These are phyloP conservation scores for Neurospora sp. DNA, from an alignment of 2,329 filamentous ascomycete genomes.

Conservation along the genomic window DNA sequence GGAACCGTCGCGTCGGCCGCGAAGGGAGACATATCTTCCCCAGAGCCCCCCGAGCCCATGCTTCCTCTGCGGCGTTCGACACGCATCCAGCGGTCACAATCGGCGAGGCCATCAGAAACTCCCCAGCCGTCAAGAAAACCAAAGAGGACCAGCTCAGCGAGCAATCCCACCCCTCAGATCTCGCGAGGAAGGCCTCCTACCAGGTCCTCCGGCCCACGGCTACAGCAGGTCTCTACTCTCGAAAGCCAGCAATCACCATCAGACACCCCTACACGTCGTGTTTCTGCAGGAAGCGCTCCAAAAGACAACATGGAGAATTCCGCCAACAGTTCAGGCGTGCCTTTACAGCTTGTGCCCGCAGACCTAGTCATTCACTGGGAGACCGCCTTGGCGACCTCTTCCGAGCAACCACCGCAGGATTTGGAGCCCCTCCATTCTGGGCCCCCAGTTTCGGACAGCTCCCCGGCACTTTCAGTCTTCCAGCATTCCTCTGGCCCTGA, in stretches of 20 bases:
- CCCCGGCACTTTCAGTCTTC: neutral
- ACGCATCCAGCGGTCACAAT: neutral
- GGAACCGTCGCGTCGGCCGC: neutral
- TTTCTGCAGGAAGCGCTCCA: neutral
- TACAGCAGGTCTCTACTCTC: neutral
- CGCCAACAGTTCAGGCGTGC: neutral
- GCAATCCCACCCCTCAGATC: neutral
- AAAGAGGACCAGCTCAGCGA: neutral
- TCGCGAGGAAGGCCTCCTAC: neutral
- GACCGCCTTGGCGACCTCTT: neutral
- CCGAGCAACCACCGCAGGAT: neutral
- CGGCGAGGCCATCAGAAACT: neutral
- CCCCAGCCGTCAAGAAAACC: neutral
- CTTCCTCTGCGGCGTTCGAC: neutral
- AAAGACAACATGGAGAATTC: neutral
- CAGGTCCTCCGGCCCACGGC: neutral
- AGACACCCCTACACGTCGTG: neutral
- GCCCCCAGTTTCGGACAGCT: neutral
- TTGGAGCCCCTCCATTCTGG: neutral
- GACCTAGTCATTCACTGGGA: neutral
- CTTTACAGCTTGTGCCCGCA: neutral
- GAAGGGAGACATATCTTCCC: neutral
- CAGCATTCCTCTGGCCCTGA: neutral
- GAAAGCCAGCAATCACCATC: neutral
- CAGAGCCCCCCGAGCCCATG: neutral